phyloP scores from a whole-genome alignment of 2,329 filamentous ascomycete species.

The Trichophyton schoenleinii region DNA sequence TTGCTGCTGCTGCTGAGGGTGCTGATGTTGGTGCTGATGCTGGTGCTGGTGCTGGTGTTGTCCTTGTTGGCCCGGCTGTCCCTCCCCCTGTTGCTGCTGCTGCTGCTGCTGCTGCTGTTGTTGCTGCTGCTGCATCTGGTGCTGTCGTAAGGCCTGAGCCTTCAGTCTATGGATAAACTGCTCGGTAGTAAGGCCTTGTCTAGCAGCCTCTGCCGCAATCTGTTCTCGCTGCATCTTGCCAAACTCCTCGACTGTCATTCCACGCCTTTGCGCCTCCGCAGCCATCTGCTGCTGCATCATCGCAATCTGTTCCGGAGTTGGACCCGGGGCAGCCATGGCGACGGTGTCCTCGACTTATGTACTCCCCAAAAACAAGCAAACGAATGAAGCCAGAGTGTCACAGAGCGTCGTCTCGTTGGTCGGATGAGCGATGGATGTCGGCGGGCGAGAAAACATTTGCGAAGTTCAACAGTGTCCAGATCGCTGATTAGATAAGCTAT shows the following conservation, averaged over 20 bases:
- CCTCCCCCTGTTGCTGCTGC: conserved; percentile 17
- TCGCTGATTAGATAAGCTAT: background rate
- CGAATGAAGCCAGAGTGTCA: background rate
- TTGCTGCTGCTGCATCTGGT: conserved; percentile 28
- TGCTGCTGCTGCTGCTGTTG: conserved; percentile 11
- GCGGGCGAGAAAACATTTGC: background rate
- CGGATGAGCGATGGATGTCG: background rate
- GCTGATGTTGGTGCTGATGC: background rate
- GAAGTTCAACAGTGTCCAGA: conserved; percentile 4
- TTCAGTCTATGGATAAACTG: conserved; percentile 35
- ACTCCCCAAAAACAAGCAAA: background rate
- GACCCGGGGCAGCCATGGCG: conserved; percentile 31
- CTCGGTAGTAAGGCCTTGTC: conserved; percentile 41
- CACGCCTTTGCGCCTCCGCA: conserved; percentile 68
- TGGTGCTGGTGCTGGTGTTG: background rate
- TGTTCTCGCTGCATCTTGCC: conserved; percentile 47
- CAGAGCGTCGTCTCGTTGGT: background rate
- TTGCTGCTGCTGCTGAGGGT: conserved; percentile 10
- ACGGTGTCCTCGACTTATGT: conserved; percentile 1
- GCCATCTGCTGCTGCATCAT: conserved; percentile 73
- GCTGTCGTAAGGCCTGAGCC: conserved; percentile 22
- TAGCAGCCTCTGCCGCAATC: conserved; percentile 35
- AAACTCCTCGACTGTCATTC: conserved; percentile 76
- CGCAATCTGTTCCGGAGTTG: conserved; percentile 72
- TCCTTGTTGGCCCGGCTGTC: conserved; percentile 17